Conservation (phyloP, 1,139 yeast genomes). For the Tardiomyces digboiensis region DNA sequence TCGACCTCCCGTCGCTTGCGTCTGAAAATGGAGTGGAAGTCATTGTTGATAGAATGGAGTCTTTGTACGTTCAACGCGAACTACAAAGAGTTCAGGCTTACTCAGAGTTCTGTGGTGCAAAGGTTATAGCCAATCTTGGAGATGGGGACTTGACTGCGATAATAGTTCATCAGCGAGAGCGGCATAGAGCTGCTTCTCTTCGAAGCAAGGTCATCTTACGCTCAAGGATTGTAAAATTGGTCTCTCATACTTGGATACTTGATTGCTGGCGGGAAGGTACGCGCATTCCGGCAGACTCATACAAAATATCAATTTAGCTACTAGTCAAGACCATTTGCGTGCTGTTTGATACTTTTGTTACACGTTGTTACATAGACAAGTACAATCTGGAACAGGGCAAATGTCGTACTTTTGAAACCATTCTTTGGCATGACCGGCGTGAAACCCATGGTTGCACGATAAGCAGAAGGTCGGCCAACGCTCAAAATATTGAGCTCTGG, state of each 20-base stretch:
- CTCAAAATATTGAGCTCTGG: conserved; percentile 14
- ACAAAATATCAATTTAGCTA: no score
- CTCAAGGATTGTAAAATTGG: background rate
- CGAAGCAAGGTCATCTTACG: background rate
- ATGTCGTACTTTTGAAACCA: conserved; percentile 85
- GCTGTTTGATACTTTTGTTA: background rate
- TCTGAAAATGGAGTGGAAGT: background rate
- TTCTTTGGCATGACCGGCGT: conserved; percentile 90
- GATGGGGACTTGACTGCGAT: conserved; percentile 4
- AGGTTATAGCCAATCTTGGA: conserved; percentile 3
- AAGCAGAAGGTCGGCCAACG: conserved; percentile 82
- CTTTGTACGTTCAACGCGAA: background rate
- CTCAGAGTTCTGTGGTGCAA: conserved; percentile 9
- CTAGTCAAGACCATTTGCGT: no score
- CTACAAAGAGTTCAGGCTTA: conserved; percentile 1
- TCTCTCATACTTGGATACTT: background rate
- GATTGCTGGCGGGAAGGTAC: background rate
- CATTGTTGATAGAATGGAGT: background rate
- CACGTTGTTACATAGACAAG: conserved; percentile 55
- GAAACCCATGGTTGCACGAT: conserved; percentile 89
- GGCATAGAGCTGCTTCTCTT: conserved; percentile 1
- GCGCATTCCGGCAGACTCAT: background rate
- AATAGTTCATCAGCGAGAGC: conserved; percentile 5
- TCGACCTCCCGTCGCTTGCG: conserved; percentile 3
- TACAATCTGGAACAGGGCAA: conserved; percentile 94